Base-by-base conservation (phyloP, 2,329 filamentous ascomycete genomes). In the Fonsecaea pugnacius region DNA sequence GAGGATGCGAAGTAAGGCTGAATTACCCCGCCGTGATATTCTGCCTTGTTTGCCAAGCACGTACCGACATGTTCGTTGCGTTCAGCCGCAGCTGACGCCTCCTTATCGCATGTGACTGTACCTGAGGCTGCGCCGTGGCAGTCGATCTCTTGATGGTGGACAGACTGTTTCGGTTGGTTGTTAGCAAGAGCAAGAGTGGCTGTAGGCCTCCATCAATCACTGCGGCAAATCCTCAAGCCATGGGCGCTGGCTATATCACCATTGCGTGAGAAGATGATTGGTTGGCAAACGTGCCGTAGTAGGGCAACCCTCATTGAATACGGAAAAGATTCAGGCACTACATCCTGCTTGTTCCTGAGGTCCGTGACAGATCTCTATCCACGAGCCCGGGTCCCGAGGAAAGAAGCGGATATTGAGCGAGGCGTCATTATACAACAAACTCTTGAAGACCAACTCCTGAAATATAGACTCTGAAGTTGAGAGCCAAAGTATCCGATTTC, bases 381-480 rank as follows among this genome's bases (percentile, higher is more conserved):
- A 30, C 4, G 27, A 30, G 27, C 4, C 4, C 27, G 6, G 4
- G 27, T 4, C 4, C 6, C 27, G 27, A 30, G 27, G 4, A 4
- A 5, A 30, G 27, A 30, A 30, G 27, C 27, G 4, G 4, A 27
- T 30, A 32, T 6, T 52, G 48, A 30, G 30, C 48, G 21, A 30
- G 48, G 10, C 14, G 48, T 16, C 14, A 2, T 52, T 16, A 21
- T 52, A 52, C 21, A 24, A 32, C 21, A 32, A 30, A 9, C 30
- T 52, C 4, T 43, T 43, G 48, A 30, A 30, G 4, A 32, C 24
- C 3, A 30, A n/a, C 6, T 52, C 30, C 21, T 52, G 48, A 1
- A 30, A 7, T 14, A 52, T 32, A 1, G 80, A 67, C 1, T 66
- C 74, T 73, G 66, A 77, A 80, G 3, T 70, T 71, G 4, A 75